These are phyloP conservation scores for Cyclospora cayetanensis DNA, from an alignment of 169 alveolate genomes.

Conservation along the genomic window DNA sequence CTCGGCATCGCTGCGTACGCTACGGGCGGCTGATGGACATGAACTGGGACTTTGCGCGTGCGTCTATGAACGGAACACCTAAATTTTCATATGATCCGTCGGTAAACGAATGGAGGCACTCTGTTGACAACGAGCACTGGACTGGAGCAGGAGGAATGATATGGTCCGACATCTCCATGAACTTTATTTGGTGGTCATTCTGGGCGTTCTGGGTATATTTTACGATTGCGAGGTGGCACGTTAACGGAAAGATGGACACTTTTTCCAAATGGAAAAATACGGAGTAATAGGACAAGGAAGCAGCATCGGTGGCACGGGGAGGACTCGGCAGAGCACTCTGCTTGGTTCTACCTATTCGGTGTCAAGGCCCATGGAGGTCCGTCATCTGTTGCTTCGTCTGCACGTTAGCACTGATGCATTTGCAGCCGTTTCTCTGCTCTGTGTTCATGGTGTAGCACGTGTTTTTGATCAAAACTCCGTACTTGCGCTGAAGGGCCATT, in stretches of 20 bases:
- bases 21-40: constrained; percentile 21
- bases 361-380: too few species aligned
- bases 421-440: too few species aligned
- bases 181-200: constrained; percentile 17
- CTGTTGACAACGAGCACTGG: constrained; percentile 62
- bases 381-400: too few species aligned
- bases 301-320: too few species aligned
- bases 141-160: constrained; percentile 53
- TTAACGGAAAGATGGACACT: constrained; percentile 62
- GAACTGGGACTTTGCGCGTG: constrained; percentile 61
- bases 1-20: constrained; percentile 9
- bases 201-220: constrained; percentile 58
- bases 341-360: too few species aligned
- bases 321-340: too few species aligned
- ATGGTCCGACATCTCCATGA: constrained; percentile 10
- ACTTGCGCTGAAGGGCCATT: too few species aligned
- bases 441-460: too few species aligned
- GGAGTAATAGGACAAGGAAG: too few species aligned
- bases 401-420: too few species aligned
- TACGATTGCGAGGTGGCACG: constrained; percentile 54
- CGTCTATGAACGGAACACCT: constrained; percentile 39
- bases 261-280: constrained; percentile 32
- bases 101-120: constrained; percentile 28
- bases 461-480: too few species aligned
- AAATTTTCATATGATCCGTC: constrained; percentile 49